phyloP scores from a whole-genome alignment of 1,139 yeast species.

The Hyphopichia khmerensis region DNA sequence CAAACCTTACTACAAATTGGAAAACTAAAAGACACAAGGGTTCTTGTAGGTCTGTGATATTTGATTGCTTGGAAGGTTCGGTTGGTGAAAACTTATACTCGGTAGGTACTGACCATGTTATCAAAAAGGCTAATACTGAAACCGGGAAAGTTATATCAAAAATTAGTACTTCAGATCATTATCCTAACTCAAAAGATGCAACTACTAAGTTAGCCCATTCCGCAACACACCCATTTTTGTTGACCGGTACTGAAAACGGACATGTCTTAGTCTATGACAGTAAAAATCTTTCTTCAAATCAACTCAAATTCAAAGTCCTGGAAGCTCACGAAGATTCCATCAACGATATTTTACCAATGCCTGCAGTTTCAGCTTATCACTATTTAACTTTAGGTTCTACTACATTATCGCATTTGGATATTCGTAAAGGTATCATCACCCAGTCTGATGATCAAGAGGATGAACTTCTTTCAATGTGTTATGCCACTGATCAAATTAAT shows the following conservation, averaged over 20 bases:
- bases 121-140: constrained; percentile 70
- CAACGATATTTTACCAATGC: constrained; percentile 68
- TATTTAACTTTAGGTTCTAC: constrained; percentile 83
- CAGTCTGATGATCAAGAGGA: constrained; percentile 91
- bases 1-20: constrained; percentile 56
- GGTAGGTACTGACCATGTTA: constrained; percentile 75
- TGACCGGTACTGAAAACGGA: constrained; percentile 83
- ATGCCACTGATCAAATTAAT: constrained; percentile 46
- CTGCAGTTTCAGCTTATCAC: constrained; percentile 73
- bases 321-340: constrained; percentile 74
- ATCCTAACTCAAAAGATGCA: constrained; percentile 28
- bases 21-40: constrained; percentile 83
- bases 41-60: constrained; percentile 72
- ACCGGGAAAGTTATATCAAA: constrained; percentile 78
- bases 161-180: constrained; percentile 26
- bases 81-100: constrained; percentile 60
- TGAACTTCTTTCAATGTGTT: constrained; percentile 75
- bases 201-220: constrained; percentile 66
- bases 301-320: constrained; percentile 41
- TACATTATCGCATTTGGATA: constrained; percentile 75
- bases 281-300: constrained; percentile 36
- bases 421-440: constrained; percentile 63
- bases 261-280: constrained; percentile 63
- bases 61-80: constrained; percentile 50
- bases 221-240: constrained; percentile 60